Evolutionary conservation across 2,329 filamentous ascomycete genomes (phyloP).

Genomic region (Tothia fuscella): DNA sequence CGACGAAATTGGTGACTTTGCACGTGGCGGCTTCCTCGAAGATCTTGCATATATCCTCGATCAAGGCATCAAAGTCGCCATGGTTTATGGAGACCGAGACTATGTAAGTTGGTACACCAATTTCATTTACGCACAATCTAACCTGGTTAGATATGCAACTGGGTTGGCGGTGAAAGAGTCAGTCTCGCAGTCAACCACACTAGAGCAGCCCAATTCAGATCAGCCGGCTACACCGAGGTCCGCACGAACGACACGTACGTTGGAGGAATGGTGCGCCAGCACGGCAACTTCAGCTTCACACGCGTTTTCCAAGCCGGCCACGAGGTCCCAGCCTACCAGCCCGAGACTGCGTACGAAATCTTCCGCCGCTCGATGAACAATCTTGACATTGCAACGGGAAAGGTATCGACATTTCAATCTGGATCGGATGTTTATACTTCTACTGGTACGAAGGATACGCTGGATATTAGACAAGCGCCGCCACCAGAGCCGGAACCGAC

Average conservation of each 20-base stretch:
- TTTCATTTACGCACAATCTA: background rate
- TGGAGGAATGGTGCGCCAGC: constrained; percentile 20
- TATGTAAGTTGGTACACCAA: constrained; percentile 33
- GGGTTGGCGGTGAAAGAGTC: constrained; percentile 44
- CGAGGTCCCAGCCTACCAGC: constrained; percentile 40
- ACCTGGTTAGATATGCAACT: constrained; percentile 36
- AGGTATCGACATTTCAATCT: constrained; percentile 15
- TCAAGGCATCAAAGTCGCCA: constrained; percentile 40
- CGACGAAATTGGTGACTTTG: constrained; percentile 34
- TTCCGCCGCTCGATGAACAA: constrained; percentile 41
- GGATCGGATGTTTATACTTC: background rate
- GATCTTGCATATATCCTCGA: constrained; percentile 44
- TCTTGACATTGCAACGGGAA: constrained; percentile 44
- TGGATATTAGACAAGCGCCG: background rate
- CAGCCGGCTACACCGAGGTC: constrained; percentile 34
- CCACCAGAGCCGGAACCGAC: constrained; percentile 7
- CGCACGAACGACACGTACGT: constrained; percentile 16
- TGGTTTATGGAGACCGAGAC: constrained; percentile 46
- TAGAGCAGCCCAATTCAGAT: constrained; percentile 31
- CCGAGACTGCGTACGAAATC: constrained; percentile 41
- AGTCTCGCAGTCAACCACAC: constrained; percentile 38
- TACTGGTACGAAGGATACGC: background rate
- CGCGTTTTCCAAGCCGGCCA: constrained; percentile 17
- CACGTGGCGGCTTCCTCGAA: constrained; percentile 34
- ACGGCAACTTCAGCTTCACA: constrained; percentile 20